Evolutionary conservation across 768 basidiomycete genomes (phyloP).

Genomic region (Lactarius sanguifluus): DNA sequence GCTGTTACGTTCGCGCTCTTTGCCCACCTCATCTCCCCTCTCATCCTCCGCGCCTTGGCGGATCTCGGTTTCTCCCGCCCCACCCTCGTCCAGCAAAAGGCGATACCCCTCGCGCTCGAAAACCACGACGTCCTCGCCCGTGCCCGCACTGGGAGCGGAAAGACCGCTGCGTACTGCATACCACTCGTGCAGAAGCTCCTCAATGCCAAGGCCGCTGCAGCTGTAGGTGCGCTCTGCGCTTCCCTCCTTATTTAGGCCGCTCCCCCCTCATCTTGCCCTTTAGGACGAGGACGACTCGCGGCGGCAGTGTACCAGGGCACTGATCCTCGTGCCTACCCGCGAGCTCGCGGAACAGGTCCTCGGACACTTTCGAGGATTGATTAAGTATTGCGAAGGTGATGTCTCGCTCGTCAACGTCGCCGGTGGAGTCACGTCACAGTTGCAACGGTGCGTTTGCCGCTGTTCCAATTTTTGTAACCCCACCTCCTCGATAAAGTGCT

Average conservation of each 20-base stretch:
- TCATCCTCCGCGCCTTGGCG: slow-evolving; percentile 85
- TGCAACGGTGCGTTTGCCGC: slow-evolving; percentile 60
- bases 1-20: slow-evolving; percentile 48
- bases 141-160: slow-evolving; percentile 94
- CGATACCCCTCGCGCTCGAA: slow-evolving; percentile 90
- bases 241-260: not conserved
- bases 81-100: slow-evolving; percentile 87
- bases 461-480: not conserved
- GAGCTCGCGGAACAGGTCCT: slow-evolving; percentile 93
- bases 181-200: slow-evolving; percentile 89
- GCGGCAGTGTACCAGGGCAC: slow-evolving; percentile 62
- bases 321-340: slow-evolving; percentile 86
- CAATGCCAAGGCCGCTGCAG: slow-evolving; percentile 71
- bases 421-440: slow-evolving; percentile 63
- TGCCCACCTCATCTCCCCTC: slow-evolving; percentile 77
- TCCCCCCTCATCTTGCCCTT: not conserved
- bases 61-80: slow-evolving; percentile 88
- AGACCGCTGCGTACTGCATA: slow-evolving; percentile 94
- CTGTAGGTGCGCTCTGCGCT: slow-evolving; percentile 29
- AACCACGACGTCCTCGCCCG: slow-evolving; percentile 88
- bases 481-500: not conserved
- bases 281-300: slow-evolving; percentile 23
- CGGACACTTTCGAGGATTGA: slow-evolving; percentile 59
- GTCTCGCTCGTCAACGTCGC: slow-evolving; percentile 75
- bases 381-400: slow-evolving; percentile 78